Evolutionary conservation across 805 yeast species (phyloP).

Genomic region (Candida sanyiensis): DNA sequence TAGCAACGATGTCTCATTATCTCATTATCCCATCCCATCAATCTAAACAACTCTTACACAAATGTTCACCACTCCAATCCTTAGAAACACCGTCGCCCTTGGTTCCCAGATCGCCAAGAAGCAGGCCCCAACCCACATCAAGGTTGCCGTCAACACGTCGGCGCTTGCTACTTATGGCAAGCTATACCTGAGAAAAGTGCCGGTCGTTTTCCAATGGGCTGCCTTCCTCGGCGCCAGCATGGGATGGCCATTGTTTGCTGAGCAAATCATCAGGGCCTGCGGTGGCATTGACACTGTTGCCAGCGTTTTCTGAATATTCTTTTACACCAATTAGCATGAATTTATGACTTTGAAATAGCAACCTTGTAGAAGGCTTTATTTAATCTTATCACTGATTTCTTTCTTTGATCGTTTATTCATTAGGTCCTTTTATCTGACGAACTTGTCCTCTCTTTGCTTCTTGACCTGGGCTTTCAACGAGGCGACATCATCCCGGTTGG

Average conservation of each 20-base stretch:
- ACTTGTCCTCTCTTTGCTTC: slow-evolving; percentile 39
- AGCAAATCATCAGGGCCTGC: slow-evolving; percentile 7
- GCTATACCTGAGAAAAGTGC: slow-evolving; percentile 18
- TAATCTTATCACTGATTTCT: too few species aligned
- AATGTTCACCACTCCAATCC: slow-evolving; percentile 24
- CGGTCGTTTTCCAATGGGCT: slow-evolving; percentile 23
- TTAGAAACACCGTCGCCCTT: slow-evolving; percentile 25
- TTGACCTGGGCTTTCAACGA: slow-evolving; percentile 44
- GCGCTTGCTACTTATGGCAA: slow-evolving; percentile 8
- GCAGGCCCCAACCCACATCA: slow-evolving; percentile 19
- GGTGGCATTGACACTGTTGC: slow-evolving; percentile 6
- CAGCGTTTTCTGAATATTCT: neutral
- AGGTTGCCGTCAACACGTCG: slow-evolving; percentile 17
- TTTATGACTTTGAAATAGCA: neutral
- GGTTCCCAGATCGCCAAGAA: slow-evolving; percentile 18
- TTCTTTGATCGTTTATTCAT: slow-evolving; percentile 2
- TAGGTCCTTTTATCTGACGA: slow-evolving; percentile 6
- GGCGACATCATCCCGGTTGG: slow-evolving; percentile 46
- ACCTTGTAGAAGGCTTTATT: neutral
- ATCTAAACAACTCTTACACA: neutral
- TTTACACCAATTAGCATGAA: slow-evolving; percentile 1
- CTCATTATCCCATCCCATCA: neutral
- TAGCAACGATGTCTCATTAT: neutral
- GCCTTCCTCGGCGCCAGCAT: slow-evolving; percentile 14
- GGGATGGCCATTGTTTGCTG: slow-evolving; percentile 22